Evolutionary conservation across 352 stramenopile genomes (phyloP), one percentile per base, ranked within the genome.

Genomic region (Phytophthora ramorum): DNA sequence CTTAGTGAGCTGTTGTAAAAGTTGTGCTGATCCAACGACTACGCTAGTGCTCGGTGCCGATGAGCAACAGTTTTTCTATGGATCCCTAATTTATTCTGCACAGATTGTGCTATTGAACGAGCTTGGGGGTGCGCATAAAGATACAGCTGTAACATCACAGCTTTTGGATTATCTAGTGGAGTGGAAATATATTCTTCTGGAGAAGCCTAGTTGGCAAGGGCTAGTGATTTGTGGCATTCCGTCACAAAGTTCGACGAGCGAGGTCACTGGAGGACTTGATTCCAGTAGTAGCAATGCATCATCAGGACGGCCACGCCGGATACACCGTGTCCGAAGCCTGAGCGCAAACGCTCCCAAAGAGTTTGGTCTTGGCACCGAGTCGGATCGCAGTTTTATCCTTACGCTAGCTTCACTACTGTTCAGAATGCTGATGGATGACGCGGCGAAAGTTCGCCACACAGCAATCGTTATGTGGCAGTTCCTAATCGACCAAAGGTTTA

Each of bases 51-150:
- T 95, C 17, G 81, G 84, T 7, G 46, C 50, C 0, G 84, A 91
- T 28, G 69, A 84, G 12, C 81, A 91, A 24, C 86, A 87, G 14
- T 92, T 92, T 38, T 89, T 93, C 59, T 91, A 90, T 49, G 75
- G 79, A 2, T 78, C 73, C 6, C 59, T 95, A 4, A 76, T 95
- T 12, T 95, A 91, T 48, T 89, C 73, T 20, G 60, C 66, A 0
- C 84, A 95, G 63, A 73, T 60, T 0, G 78, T 85, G 7, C 13
- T 91, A 1, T 47, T 95, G 24, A 86, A 70, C 41, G 84, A 91
- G 32, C 50, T 95, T 10, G 73, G 66, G 28, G 73, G 76, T n/a
- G 45, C 59, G 8, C 83, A 92, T 41, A 68, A 68, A 52, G 62
- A 55, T 9, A 53, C 22, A 0, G 28, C 66, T 19, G 73, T 69